These are phyloP conservation scores for Phanerodontia chrysosporium DNA, from an alignment of 768 basidiomycete species.

Conservation along the genomic window DNA sequence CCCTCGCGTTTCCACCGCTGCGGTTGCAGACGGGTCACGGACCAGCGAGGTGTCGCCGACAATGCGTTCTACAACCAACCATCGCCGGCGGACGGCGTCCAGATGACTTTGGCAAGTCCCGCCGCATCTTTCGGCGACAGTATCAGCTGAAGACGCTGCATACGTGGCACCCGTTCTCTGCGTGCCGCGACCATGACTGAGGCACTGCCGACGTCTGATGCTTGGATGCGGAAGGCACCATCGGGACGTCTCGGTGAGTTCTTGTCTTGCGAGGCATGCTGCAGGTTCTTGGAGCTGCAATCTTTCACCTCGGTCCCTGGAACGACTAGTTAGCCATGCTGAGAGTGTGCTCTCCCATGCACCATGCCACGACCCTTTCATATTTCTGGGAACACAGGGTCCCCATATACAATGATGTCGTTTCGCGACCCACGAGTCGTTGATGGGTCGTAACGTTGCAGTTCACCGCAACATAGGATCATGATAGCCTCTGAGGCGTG, in stretches of 20 bases:
- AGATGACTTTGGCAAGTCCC: neutral
- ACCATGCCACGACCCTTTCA: too few relatives aligned
- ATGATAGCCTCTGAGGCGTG: too few relatives aligned
- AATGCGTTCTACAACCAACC: conserved; percentile 5
- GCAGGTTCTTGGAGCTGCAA: too few relatives aligned
- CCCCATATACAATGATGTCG: too few relatives aligned
- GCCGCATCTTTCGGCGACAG: neutral
- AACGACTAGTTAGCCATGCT: too few relatives aligned
- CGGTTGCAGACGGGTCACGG: neutral
- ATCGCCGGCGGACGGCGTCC: neutral
- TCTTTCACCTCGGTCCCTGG: too few relatives aligned
- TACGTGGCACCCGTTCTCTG: neutral
- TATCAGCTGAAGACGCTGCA: neutral
- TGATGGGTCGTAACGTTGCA: too few relatives aligned
- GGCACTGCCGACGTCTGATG: neutral
- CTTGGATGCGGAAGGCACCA: neutral
- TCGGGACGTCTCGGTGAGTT: neutral
- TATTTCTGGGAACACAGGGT: too few relatives aligned
- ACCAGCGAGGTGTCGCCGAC: conserved; percentile 7
- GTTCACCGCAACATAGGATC: too few relatives aligned
- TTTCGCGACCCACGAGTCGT: too few relatives aligned
- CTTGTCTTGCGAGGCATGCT: too few relatives aligned
- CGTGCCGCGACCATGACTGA: neutral
- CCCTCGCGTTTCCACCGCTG: neutral
- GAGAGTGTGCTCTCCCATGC: too few relatives aligned